Conservation (phyloP, 345 rosid genomes). For the Camelina neglecta region DNA sequence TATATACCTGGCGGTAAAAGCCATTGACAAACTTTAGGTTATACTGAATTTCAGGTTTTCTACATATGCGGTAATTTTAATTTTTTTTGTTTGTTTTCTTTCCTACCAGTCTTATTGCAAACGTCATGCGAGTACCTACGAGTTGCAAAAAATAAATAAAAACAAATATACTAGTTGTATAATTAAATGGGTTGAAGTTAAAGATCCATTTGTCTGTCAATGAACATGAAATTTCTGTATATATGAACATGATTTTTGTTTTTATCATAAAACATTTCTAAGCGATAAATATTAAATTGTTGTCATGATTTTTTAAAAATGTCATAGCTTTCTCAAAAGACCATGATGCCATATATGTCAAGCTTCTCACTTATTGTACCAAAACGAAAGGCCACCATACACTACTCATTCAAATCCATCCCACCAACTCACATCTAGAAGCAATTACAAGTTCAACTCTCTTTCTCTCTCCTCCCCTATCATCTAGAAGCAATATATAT, state of each 20-base stretch:
- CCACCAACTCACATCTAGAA: constrained; percentile 99
- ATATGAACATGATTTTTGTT: no score
- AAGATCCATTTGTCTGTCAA: constrained; percentile 11
- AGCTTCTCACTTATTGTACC: constrained; percentile 48
- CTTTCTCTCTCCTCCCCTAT: constrained; percentile 15
- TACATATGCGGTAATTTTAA: neutral
- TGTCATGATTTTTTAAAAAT: constrained; percentile 9
- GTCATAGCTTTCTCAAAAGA: constrained; percentile 12
- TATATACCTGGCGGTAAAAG: neutral
- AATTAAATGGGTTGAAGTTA: neutral
- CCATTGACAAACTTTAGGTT: no score
- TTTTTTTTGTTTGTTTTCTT: no score
- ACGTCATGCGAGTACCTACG: neutral
- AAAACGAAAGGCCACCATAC: constrained; percentile 64
- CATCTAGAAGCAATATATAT: constrained; percentile 40
- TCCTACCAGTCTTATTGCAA: neutral
- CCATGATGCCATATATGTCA: constrained; percentile 46
- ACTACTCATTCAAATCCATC: constrained; percentile 80
- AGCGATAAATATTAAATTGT: neutral
- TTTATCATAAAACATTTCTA: no score
- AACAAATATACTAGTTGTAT: neutral
- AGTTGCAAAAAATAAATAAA: neutral
- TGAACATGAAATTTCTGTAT: no score
- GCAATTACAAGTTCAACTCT: constrained; percentile 53
- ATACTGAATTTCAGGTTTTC: neutral